A percentile compares a stretch with the other conserved stretches of the same genome.
Conservation (phyloP, 768 basidiomycete genomes). For the Pholiota molesta region DNA sequence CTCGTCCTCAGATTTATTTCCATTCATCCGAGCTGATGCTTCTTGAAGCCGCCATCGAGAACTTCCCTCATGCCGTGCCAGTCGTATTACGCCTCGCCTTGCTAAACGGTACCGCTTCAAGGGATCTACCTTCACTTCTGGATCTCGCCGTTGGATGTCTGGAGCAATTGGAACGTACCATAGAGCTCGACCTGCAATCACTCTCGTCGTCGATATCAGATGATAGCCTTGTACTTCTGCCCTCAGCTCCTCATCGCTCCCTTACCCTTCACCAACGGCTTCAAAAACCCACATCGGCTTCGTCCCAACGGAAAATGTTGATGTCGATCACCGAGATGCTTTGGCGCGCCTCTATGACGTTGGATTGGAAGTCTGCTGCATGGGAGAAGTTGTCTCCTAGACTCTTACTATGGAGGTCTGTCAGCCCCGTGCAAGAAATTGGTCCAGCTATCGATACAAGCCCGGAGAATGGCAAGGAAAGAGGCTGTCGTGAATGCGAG, state of each 20-base stretch:
- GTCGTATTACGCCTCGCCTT: constrained; percentile 40
- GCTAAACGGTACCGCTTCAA: constrained; percentile 28
- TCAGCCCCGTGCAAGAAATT: background rate
- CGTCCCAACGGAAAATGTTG: constrained; percentile 29
- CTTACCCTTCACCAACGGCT: constrained; percentile 30
- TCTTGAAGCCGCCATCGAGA: constrained; percentile 4
- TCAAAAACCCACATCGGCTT: constrained; percentile 22
- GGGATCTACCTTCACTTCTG: constrained; percentile 35
- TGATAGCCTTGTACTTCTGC: constrained; percentile 38
- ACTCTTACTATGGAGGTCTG: constrained; percentile 55
- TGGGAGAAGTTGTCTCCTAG: constrained; percentile 61
- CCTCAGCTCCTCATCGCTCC: constrained; percentile 36
- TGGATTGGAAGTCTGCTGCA: constrained; percentile 26
- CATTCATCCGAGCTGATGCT: no score
- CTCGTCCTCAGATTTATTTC: background rate
- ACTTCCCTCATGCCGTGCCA: constrained; percentile 24
- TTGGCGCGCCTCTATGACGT: constrained; percentile 55
- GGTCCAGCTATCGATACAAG: background rate
- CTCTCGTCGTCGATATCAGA: constrained; percentile 1
- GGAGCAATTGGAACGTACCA: constrained; percentile 28
- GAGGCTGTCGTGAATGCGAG: background rate
- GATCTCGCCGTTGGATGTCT: constrained; percentile 29
- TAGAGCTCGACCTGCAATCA: constrained; percentile 9
- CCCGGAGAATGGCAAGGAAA: constrained; percentile 8
- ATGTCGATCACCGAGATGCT: constrained; percentile 55